phyloP scores from a whole-genome alignment of 441 rosid species.

The Oxalis stricta region DNA sequence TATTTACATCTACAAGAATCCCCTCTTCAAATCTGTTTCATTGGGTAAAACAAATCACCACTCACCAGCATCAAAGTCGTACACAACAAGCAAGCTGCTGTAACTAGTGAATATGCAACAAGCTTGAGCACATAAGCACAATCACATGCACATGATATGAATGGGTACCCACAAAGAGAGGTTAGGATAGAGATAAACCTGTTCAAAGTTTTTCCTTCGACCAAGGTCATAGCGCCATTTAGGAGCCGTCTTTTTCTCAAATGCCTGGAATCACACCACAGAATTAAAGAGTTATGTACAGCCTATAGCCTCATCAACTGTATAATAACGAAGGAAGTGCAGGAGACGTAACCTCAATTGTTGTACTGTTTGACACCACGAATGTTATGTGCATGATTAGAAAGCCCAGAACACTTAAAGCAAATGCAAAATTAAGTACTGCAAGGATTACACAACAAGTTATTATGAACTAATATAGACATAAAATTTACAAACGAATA shows the following conservation, averaged over 20 bases:
- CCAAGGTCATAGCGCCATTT: slow-evolving; percentile 87
- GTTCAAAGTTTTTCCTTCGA: slow-evolving; percentile 70
- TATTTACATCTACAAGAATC: too few species aligned
- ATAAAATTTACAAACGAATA: background rate
- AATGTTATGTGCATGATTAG: slow-evolving; percentile 63
- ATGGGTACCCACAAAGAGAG: background rate
- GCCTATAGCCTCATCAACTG: background rate
- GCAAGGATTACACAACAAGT: slow-evolving; percentile 11
- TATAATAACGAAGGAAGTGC: background rate
- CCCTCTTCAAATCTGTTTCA: too few species aligned
- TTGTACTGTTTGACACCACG: slow-evolving; percentile 52
- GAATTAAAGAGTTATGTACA: slow-evolving; percentile 6
- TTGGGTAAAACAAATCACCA: background rate
- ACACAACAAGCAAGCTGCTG: too few species aligned
- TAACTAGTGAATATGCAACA: too few species aligned
- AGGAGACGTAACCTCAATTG: slow-evolving; percentile 60
- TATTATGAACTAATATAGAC: background rate
- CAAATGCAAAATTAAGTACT: slow-evolving; percentile 84
- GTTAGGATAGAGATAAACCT: slow-evolving; percentile 25
- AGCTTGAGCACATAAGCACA: background rate
- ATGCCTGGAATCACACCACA: slow-evolving; percentile 42
- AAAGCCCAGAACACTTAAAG: slow-evolving; percentile 75
- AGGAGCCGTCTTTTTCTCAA: slow-evolving; percentile 54
- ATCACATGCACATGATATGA: too few species aligned
- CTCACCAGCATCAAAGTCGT: background rate